Percentiles rank a stretch among this genome's conserved stretches.
Evolutionary conservation across 306 rosid genomes (phyloP).

Genomic region (Prunus mume): DNA sequence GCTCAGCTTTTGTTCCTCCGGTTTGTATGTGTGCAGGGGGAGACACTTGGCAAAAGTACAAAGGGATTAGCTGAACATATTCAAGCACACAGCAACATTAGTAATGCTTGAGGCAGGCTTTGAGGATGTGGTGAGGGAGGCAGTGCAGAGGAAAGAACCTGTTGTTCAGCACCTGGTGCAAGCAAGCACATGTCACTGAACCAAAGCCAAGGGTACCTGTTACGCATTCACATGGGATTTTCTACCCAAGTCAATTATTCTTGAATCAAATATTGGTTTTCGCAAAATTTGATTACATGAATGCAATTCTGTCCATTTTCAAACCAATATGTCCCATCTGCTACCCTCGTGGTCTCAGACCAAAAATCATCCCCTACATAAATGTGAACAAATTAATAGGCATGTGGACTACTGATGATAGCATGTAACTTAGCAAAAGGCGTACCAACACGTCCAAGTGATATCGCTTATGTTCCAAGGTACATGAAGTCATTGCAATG

Average conservation of each 20-base stretch:
- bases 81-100: constrained; percentile 63
- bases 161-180: too few relatives aligned
- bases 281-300: too few relatives aligned
- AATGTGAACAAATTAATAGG: background rate
- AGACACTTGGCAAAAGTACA: constrained; percentile 67
- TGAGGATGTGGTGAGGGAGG: too few relatives aligned
- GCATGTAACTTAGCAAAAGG: background rate
- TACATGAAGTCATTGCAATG: constrained; percentile 79
- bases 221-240: too few relatives aligned
- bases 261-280: too few relatives aligned
- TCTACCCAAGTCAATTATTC: too few relatives aligned
- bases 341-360: constrained; percentile 62
- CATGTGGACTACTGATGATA: background rate
- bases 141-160: too few relatives aligned
- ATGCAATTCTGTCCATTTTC: too few relatives aligned
- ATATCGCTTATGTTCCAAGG: constrained; percentile 72
- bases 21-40: too few relatives aligned
- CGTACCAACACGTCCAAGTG: constrained; percentile 73
- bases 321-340: constrained; percentile 59
- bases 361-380: constrained; percentile 73
- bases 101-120: constrained; percentile 46
- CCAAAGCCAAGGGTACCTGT: too few relatives aligned
- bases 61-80: constrained; percentile 72
- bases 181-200: too few relatives aligned
- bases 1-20: too few relatives aligned